These are phyloP conservation scores for Dendrothele bispora DNA, from an alignment of 768 basidiomycete species.

Conservation along the genomic window DNA sequence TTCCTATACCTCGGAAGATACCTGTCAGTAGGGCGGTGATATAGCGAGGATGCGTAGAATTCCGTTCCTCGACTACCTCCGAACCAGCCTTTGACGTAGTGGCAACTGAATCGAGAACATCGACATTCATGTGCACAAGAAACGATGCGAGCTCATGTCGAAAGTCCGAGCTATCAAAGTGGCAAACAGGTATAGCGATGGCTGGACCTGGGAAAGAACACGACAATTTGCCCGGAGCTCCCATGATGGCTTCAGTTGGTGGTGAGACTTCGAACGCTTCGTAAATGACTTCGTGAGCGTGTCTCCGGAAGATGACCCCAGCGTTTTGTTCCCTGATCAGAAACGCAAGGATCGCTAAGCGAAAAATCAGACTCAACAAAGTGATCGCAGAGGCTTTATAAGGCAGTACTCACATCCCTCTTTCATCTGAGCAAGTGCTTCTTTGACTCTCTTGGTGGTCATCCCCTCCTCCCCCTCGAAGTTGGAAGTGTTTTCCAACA, in stretches of 20 bases:
- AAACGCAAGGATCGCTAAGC: too few species aligned
- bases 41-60: constrained; percentile 43
- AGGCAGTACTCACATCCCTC: too few species aligned
- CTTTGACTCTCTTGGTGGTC: too few species aligned
- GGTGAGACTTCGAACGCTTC: constrained; percentile 51
- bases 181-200: constrained; percentile 29
- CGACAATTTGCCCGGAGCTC: constrained; percentile 38
- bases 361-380: too few species aligned
- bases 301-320: too few species aligned
- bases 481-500: too few species aligned
- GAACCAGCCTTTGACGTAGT: constrained; percentile 32
- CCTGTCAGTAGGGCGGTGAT: constrained; percentile 48
- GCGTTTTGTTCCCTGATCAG: too few species aligned
- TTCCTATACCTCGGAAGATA: constrained; percentile 41
- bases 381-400: too few species aligned
- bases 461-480: too few species aligned
- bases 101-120: constrained; percentile 31
- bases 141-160: constrained; percentile 36
- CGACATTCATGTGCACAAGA: constrained; percentile 32
- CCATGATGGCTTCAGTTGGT: constrained; percentile 32
- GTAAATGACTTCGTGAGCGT: too few species aligned
- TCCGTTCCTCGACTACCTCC: constrained; percentile 5
- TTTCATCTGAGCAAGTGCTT: too few species aligned
- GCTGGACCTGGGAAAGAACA: constrained; percentile 49
- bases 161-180: constrained; percentile 29